Conservation (phyloP, 1,284 basidiomycete genomes). For the Phenoliferia sp. region DNA sequence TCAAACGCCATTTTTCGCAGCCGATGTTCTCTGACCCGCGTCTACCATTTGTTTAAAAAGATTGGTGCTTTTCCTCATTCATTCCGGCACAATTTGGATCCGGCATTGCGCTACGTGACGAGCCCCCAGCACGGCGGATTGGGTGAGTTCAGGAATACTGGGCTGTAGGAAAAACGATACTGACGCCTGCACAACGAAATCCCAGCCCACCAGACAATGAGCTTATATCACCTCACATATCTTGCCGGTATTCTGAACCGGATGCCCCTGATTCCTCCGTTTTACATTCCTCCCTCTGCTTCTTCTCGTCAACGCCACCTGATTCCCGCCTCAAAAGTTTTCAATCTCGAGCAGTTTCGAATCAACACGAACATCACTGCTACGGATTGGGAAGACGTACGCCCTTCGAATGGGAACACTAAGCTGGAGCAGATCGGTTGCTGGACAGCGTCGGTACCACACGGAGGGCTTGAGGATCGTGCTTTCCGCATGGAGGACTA, state of each 20-base stretch:
- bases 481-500: slow-evolving; percentile 15
- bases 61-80: slow-evolving; percentile 13
- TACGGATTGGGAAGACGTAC: slow-evolving; percentile 28
- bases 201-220: slow-evolving; percentile 28
- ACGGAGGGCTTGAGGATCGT: neutral
- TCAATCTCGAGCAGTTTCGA: slow-evolving; percentile 25
- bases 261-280: slow-evolving; percentile 22
- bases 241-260: slow-evolving; percentile 16
- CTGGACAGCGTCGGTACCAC: slow-evolving; percentile 17
- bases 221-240: slow-evolving; percentile 29
- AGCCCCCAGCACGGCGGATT: slow-evolving; percentile 25
- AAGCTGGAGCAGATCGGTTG: slow-evolving; percentile 26
- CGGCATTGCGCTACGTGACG: slow-evolving; percentile 21
- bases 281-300: slow-evolving; percentile 11
- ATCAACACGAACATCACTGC: slow-evolving; percentile 11
- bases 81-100: slow-evolving; percentile 23
- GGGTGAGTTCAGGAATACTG: slow-evolving; percentile 5
- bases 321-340: slow-evolving; percentile 11
- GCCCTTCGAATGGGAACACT: slow-evolving; percentile 9
- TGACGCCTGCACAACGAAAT: neutral
- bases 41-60: neutral
- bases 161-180: neutral
- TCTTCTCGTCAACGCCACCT: neutral
- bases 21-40: neutral
- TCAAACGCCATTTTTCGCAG: neutral